Conservation (phyloP, 169 alveolate species). For the Plasmodium berghei region DNA sequence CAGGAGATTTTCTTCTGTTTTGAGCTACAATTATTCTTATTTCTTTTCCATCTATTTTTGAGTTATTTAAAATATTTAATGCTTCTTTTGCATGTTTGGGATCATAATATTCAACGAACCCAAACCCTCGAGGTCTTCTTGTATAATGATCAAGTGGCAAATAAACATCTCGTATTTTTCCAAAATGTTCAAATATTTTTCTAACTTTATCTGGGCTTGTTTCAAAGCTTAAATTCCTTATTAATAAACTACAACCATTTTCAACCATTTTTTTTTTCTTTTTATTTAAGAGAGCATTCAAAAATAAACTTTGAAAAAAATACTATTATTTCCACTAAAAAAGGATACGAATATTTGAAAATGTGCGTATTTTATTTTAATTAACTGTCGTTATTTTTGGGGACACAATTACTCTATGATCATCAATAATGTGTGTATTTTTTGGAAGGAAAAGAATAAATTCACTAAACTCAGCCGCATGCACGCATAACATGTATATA, state of each 20-base stretch:
- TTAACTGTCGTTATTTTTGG: too few relatives aligned
- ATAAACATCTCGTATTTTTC: constrained; percentile 91
- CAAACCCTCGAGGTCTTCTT: constrained; percentile 92
- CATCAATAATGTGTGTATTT: too few relatives aligned
- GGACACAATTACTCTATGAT: too few relatives aligned
- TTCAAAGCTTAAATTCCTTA: constrained; percentile 87
- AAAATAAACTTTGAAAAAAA: too few relatives aligned
- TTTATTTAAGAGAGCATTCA: neutral
- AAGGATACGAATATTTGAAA: too few relatives aligned
- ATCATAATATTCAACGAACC: constrained; percentile 92
- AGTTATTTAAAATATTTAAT: constrained; percentile 88
- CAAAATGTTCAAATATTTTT: constrained; percentile 88
- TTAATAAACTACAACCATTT: constrained; percentile 83
- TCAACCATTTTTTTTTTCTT: constrained; percentile 16
- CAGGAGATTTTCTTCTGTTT: constrained; percentile 93
- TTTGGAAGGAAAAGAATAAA: too few relatives aligned
- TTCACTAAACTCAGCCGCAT: too few relatives aligned
- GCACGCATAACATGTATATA: too few relatives aligned
- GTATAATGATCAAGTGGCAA: constrained; percentile 88
- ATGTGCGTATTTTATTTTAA: too few relatives aligned
- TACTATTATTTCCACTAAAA: too few relatives aligned
- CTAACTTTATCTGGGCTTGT: constrained; percentile 89
- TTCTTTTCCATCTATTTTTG: constrained; percentile 90
- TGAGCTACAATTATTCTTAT: constrained; percentile 91
- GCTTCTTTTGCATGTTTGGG: constrained; percentile 92